phyloP scores from a whole-genome alignment of 805 yeast species.

The Hanseniaspora nectarophila region DNA sequence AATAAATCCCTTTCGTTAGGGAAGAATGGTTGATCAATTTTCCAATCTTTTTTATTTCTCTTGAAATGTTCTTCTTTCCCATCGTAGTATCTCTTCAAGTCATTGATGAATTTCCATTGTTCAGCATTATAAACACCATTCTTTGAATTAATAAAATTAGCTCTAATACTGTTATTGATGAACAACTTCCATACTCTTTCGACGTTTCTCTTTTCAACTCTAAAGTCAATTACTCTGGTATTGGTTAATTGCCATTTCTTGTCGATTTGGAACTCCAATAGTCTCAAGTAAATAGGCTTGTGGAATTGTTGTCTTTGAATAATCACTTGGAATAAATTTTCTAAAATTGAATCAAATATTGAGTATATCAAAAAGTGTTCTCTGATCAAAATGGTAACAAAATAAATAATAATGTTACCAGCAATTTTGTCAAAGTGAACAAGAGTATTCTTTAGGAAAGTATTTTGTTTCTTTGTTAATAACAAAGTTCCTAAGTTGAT shows the following conservation, averaged over 20 bases:
- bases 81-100: constrained; percentile 6
- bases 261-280: constrained; percentile 53
- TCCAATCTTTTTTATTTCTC: constrained; percentile 10
- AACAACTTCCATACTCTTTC: constrained; percentile 42
- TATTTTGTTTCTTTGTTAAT: constrained; percentile 5
- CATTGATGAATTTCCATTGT: constrained; percentile 13
- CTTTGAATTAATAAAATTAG: neutral
- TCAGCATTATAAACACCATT: constrained; percentile 10
- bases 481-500: constrained; percentile 7
- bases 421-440: constrained; percentile 6
- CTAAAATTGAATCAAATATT: constrained; percentile 46
- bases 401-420: constrained; percentile 7
- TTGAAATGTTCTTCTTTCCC: constrained; percentile 12
- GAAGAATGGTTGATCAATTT: constrained; percentile 19
- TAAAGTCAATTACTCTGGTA: constrained; percentile 32
- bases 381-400: constrained; percentile 32
- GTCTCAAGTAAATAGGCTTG: constrained; percentile 42
- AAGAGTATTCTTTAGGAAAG: neutral
- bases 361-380: constrained; percentile 40
- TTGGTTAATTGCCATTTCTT: constrained; percentile 39
- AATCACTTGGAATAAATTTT: constrained; percentile 5
- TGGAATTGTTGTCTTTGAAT: constrained; percentile 48
- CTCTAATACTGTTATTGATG: constrained; percentile 25
- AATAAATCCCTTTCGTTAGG: constrained; percentile 22
- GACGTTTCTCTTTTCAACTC: constrained; percentile 48